These are phyloP conservation scores for Collybia sordida DNA, from an alignment of 768 basidiomycete species.

Conservation along the genomic window DNA sequence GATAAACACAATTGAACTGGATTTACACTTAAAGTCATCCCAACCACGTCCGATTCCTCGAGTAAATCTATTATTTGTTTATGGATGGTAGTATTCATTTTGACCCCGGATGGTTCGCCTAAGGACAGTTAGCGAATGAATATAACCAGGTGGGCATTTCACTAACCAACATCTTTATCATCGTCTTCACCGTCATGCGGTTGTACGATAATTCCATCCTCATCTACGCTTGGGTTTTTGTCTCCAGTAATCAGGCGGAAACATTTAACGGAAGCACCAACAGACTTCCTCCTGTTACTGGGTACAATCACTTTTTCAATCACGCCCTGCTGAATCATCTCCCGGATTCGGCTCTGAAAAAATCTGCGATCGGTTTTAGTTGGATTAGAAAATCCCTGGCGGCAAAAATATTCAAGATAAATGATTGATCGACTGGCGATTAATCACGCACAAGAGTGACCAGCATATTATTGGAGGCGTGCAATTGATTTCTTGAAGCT, in stretches of 20 bases:
- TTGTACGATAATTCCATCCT: conserved; percentile 35
- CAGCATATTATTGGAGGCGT: conserved; percentile 76
- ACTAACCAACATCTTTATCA: conserved; percentile 31
- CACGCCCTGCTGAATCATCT: conserved; percentile 69
- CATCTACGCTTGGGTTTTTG: conserved; percentile 27
- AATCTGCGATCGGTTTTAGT: conserved; percentile 80
- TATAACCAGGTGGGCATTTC: background rate
- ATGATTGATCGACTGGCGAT: background rate
- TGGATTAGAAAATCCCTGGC: conserved; percentile 73
- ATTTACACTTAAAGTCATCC: conserved; percentile 72
- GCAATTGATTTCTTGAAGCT: conserved; percentile 66
- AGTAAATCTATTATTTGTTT: conserved; percentile 77
- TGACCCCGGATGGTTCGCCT: conserved; percentile 42
- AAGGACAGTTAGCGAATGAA: background rate
- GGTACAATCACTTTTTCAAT: conserved; percentile 78
- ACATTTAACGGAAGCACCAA: conserved; percentile 55
- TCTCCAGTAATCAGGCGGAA: conserved; percentile 61
- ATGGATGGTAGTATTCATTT: conserved; percentile 68
- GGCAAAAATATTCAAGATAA: background rate
- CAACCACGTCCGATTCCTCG: conserved; percentile 62
- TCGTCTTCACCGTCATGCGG: conserved; percentile 42
- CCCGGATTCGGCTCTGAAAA: conserved; percentile 72
- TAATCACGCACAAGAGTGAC: conserved; percentile 60
- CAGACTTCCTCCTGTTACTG: conserved; percentile 47
- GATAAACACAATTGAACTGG: background rate